phyloP scores from a whole-genome alignment of 1,284 basidiomycete species.

The Cutaneotrichosporon mucoides region DNA sequence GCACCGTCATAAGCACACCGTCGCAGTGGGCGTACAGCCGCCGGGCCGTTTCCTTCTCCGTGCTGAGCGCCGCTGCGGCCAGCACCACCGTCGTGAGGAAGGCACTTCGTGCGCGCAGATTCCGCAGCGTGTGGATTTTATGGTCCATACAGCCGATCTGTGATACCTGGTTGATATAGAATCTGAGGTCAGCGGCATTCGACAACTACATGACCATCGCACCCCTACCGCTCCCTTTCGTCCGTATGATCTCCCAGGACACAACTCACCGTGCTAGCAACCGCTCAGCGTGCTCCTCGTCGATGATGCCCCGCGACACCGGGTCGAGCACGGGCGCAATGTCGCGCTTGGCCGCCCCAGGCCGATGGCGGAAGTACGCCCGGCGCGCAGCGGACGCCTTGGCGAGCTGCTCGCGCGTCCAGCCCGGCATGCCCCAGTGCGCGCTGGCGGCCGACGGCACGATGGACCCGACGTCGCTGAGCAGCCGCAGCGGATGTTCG shows the following conservation, averaged over 20 bases:
- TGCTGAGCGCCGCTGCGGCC: constrained; percentile 2
- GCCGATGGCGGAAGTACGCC: constrained; percentile 10
- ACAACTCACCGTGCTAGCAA: background rate
- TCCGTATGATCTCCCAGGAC: too few species aligned
- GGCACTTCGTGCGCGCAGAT: constrained; percentile 3
- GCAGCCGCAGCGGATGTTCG: constrained; percentile 3
- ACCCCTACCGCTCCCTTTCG: too few species aligned
- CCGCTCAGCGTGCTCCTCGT: constrained; percentile 1
- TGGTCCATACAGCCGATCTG: constrained; percentile 9
- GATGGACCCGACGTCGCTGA: constrained; percentile 1
- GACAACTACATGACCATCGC: too few species aligned
- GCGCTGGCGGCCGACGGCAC: background rate
- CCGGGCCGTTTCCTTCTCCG: background rate
- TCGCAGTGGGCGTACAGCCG: constrained; percentile 5
- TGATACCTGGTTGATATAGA: constrained; percentile 1
- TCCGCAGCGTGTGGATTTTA: constrained; percentile 5
- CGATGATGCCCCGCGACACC: background rate
- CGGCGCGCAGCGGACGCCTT: background rate
- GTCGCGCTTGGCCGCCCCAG: constrained; percentile 10
- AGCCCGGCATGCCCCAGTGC: background rate
- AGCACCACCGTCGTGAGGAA: constrained; percentile 8
- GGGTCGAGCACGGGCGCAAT: constrained; percentile 8
- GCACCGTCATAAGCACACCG: constrained; percentile 4
- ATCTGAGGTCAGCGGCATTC: background rate
- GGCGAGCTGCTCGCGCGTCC: background rate